A percentile compares a stretch with the other conserved stretches of the same genome.
phyloP scores from a whole-genome alignment of 139 green algal species.

The Axilococcus clingmanii region DNA sequence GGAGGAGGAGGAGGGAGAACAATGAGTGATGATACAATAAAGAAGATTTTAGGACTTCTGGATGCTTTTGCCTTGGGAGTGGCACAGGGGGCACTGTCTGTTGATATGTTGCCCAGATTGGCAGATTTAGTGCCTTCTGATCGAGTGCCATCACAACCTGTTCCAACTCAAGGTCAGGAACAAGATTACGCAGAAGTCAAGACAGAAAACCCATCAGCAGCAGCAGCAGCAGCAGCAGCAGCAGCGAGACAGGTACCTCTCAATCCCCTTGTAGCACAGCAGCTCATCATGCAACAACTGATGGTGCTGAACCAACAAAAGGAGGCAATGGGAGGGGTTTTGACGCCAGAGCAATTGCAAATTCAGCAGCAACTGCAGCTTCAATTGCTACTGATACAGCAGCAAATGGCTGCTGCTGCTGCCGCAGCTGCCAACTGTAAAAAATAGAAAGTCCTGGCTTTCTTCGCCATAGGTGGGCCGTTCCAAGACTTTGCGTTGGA shows the following conservation, averaged over 20 bases:
- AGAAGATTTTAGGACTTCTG: neutral
- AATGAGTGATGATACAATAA: neutral
- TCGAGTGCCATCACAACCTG: constrained; percentile 4
- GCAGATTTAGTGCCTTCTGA: too few species aligned
- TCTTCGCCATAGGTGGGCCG: neutral
- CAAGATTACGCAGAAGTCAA: neutral
- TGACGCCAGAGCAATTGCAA: neutral
- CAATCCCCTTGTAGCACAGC: neutral
- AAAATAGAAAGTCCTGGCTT: neutral
- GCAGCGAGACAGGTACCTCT: neutral
- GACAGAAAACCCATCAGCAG: neutral
- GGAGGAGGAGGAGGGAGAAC: neutral
- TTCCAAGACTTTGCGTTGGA: neutral
- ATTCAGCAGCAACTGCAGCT: neutral
- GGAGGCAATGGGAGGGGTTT: too few species aligned
- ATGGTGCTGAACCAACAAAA: neutral
- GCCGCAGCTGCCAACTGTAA: too few species aligned
- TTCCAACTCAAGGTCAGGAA: too few species aligned
- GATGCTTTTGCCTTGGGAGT: too few species aligned
- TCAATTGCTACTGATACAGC: neutral
- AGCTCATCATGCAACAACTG: neutral
- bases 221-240: neutral
- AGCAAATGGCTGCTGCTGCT: neutral
- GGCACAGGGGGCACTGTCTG: too few species aligned
- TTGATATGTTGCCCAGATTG: too few species aligned